These are phyloP conservation scores for Boletus rubroflammeus DNA, from an alignment of 768 basidiomycete genomes.

Conservation along the genomic window DNA sequence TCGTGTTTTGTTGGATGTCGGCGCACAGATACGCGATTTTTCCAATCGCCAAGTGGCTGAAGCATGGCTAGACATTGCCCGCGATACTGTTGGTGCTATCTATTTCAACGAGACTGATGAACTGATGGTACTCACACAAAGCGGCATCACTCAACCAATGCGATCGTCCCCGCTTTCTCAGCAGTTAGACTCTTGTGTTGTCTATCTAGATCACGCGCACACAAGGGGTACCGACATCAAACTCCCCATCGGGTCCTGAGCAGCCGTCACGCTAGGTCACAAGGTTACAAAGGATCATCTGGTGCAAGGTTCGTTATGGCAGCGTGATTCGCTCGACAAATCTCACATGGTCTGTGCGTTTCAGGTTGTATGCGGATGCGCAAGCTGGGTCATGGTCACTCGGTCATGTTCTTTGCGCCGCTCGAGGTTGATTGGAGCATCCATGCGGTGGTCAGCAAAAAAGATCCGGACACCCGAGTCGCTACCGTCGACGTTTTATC, in stretches of 20 bases:
- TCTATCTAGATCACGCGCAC: conserved; percentile 38
- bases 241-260: conserved; percentile 26
- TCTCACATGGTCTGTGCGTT: not conserved
- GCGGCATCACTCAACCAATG: conserved; percentile 20
- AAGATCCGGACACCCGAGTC: not conserved
- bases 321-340: not conserved
- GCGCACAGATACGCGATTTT: conserved; percentile 52
- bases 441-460: conserved; percentile 19
- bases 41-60: conserved; percentile 37
- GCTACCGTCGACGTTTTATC: conserved; percentile 32
- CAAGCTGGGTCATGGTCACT: conserved; percentile 42
- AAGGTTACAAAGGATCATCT: conserved; percentile 35
- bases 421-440: conserved; percentile 37
- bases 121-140: conserved; percentile 22
- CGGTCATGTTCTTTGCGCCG: conserved; percentile 44
- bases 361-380: conserved; percentile 53
- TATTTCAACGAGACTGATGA: conserved; percentile 31
- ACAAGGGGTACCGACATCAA: conserved; percentile 38
- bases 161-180: conserved; percentile 26
- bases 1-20: conserved; percentile 49
- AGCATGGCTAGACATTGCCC: conserved; percentile 37
- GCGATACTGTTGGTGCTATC: conserved; percentile 17
- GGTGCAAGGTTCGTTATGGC: conserved; percentile 27
- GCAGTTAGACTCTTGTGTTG: conserved; percentile 29
- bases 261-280: conserved; percentile 14